These are phyloP conservation scores for Phanerochaete carnosa DNA, from an alignment of 768 basidiomycete genomes.

Conservation along the genomic window DNA sequence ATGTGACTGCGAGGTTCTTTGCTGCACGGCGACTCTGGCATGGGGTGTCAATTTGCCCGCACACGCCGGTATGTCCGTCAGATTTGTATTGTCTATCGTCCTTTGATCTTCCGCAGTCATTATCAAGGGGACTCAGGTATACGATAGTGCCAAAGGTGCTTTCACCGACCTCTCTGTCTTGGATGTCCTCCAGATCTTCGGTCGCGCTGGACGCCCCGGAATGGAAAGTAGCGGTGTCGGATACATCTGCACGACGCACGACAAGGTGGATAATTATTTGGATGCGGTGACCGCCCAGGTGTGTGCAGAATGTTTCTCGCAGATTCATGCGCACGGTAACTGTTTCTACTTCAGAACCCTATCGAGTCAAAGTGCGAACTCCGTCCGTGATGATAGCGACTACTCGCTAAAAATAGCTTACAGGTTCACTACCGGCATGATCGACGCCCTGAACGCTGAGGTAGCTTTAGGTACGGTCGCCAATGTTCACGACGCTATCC, in stretches of 20 bases:
- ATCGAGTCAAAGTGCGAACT: conserved; percentile 88
- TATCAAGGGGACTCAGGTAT: conserved; percentile 97
- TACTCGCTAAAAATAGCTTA: not conserved
- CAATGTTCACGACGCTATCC: conserved; percentile 79
- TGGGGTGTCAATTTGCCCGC: conserved; percentile 99
- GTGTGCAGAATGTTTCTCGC: conserved; percentile 13
- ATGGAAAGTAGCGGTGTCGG: conserved; percentile 93
- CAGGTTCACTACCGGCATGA: conserved; percentile 78
- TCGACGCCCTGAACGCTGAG: conserved; percentile 93
- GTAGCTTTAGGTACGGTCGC: conserved; percentile 93
- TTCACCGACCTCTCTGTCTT: conserved; percentile 92
- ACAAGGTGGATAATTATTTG: conserved; percentile 89
- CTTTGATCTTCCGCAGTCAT: conserved; percentile 49
- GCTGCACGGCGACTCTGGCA: conserved; percentile 96
- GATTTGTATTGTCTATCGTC: not conserved
- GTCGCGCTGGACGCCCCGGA: conserved; percentile 88
- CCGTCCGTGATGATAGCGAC: not conserved
- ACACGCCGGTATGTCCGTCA: conserved; percentile 63
- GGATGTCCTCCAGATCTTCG: conserved; percentile 97
- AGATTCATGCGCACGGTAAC: not conserved
- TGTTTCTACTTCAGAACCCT: conserved; percentile 55
- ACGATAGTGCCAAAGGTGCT: conserved; percentile 84
- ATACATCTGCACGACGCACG: conserved; percentile 92
- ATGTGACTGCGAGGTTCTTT: conserved; percentile 70
- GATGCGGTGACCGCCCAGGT: conserved; percentile 87